Conservation (phyloP, 371 early-diverging fungal species). For the Cokeromyces recurvatus region DNA sequence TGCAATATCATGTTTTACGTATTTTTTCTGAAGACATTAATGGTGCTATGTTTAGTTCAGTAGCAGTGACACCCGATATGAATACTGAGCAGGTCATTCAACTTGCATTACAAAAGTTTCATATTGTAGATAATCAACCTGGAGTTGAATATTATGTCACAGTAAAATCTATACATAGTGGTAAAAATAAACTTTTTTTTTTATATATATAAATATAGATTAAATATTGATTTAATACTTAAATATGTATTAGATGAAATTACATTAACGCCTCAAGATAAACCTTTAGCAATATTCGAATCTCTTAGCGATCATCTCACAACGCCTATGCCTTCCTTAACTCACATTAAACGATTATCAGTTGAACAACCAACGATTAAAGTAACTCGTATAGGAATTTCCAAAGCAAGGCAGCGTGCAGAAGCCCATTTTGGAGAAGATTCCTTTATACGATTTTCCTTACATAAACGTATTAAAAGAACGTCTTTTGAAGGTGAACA, state of each 20-base stretch:
- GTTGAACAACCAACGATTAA: slow-evolving; percentile 29
- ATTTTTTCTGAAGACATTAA: slow-evolving; percentile 61
- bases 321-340: slow-evolving; percentile 54
- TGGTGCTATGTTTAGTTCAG: slow-evolving; percentile 54
- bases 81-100: slow-evolving; percentile 55
- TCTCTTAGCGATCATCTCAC: slow-evolving; percentile 57
- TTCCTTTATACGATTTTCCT: slow-evolving; percentile 41
- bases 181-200: slow-evolving; percentile 23
- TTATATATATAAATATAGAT: neutral
- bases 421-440: slow-evolving; percentile 40
- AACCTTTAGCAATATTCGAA: slow-evolving; percentile 57
- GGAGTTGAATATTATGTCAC: slow-evolving; percentile 55
- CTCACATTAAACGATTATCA: slow-evolving; percentile 31
- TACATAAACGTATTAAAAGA: slow-evolving; percentile 53
- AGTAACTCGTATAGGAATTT: slow-evolving; percentile 31
- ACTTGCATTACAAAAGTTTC: slow-evolving; percentile 53
- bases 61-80: slow-evolving; percentile 49
- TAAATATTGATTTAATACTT: no score
- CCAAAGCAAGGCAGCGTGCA: slow-evolving; percentile 28
- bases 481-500: slow-evolving; percentile 19
- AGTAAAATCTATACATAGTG: slow-evolving; percentile 59
- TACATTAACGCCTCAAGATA: slow-evolving; percentile 51
- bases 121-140: slow-evolving; percentile 37
- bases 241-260: slow-evolving; percentile 42
- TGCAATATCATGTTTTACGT: slow-evolving; percentile 34